A percentile compares a stretch with the other conserved stretches of the same genome.
Conservation (phyloP, 352 stramenopile genomes). For the Aphanomyces stellatus region DNA sequence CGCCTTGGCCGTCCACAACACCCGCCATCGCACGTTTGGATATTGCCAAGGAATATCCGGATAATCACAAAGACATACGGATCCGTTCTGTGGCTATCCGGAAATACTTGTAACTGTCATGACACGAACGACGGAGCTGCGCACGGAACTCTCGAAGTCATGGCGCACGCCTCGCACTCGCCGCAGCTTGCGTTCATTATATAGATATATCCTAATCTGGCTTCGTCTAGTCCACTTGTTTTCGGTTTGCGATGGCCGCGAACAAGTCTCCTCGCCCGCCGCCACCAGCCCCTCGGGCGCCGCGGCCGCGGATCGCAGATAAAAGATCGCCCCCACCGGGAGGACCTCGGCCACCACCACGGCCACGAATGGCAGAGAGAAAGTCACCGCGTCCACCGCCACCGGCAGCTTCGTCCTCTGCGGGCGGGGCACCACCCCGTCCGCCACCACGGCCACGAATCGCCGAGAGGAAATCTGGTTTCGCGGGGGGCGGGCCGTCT, state of each 20-base stretch:
- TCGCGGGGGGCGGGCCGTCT: neutral
- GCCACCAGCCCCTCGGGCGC: conserved; percentile 1
- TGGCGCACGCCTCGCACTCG: too few species aligned
- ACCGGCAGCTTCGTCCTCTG: conserved; percentile 25
- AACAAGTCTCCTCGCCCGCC: conserved; percentile 30
- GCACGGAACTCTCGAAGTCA: too few species aligned
- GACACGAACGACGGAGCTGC: too few species aligned
- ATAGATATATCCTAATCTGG: conserved; percentile 8
- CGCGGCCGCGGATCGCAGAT: conserved; percentile 35
- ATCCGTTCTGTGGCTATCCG: too few species aligned
- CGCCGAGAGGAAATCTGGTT: neutral
- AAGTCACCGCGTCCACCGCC: conserved; percentile 39
- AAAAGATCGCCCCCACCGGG: conserved; percentile 36
- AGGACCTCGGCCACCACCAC: too few species aligned
- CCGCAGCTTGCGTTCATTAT: neutral
- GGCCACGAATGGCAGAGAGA: conserved; percentile 40
- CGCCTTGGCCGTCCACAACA: conserved; percentile 10
- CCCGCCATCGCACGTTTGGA: too few species aligned
- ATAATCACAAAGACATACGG: too few species aligned
- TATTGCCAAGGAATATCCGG: too few species aligned
- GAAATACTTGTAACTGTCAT: too few species aligned
- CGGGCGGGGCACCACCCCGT: neutral
- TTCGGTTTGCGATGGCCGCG: conserved; percentile 48
- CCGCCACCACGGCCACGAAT: conserved; percentile 4
- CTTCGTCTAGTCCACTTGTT: conserved; percentile 30